Evolutionary conservation across 192 early-diverging fungal genomes (phyloP).

Genomic region (Rhizophagus clarus): DNA sequence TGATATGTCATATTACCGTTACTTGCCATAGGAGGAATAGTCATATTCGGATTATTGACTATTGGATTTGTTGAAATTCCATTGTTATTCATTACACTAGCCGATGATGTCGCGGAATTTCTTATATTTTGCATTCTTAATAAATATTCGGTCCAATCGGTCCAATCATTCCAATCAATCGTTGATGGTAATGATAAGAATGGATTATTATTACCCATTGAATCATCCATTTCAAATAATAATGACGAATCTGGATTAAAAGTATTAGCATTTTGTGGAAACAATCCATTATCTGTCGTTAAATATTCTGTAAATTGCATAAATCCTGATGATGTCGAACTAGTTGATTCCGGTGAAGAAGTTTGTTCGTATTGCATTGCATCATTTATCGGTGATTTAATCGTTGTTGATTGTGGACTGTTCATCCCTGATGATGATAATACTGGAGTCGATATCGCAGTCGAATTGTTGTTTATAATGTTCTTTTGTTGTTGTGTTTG

Average conservation of each 20-base stretch:
- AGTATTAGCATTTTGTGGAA: slow-evolving; percentile 24
- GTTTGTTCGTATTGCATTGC: background rate
- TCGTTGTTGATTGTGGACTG: background rate
- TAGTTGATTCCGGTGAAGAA: background rate
- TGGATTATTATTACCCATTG: slow-evolving; percentile 3
- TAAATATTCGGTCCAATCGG: background rate
- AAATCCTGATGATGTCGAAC: background rate
- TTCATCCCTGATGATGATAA: background rate
- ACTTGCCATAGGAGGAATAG: background rate
- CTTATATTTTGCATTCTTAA: slow-evolving; percentile 1
- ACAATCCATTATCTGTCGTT: slow-evolving; percentile 3
- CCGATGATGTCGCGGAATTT: background rate
- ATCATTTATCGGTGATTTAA: background rate
- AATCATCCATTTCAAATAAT: slow-evolving; percentile 21
- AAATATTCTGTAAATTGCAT: background rate
- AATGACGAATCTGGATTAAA: slow-evolving; percentile 17
- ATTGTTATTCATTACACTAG: background rate
- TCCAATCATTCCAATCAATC: slow-evolving; percentile 1
- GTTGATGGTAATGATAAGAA: background rate
- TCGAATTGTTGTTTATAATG: background rate
- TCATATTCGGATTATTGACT: background rate
- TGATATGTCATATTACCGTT: background rate
- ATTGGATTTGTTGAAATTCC: background rate
- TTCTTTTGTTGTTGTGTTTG: background rate
- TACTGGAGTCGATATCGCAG: too few species aligned